A percentile compares a stretch with the other conserved stretches of the same genome.
Evolutionary conservation across 108 stramenopile species (phyloP).

Genomic region (Cyclotella baltica): DNA sequence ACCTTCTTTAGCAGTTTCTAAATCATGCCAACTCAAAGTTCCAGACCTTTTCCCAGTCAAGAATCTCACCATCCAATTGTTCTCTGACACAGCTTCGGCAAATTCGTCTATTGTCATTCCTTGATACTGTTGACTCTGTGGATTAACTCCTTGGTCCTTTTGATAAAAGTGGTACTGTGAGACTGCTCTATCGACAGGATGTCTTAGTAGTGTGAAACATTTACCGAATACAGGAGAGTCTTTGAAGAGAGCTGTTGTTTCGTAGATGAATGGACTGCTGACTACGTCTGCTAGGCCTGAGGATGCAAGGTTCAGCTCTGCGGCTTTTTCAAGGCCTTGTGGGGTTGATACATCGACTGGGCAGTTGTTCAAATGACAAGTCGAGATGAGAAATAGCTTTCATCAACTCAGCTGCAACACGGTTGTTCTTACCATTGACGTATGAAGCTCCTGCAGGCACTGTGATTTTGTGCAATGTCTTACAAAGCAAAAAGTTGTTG

Average conservation of each 20-base stretch:
- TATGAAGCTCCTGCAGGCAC: conserved; percentile 35
- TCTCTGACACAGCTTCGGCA: conserved; percentile 42
- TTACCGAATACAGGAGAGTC: conserved; percentile 28
- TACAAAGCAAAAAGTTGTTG: background rate
- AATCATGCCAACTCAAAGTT: conserved; percentile 49
- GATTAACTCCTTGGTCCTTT: conserved; percentile 22
- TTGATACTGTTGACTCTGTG: conserved; percentile 24
- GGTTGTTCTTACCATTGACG: conserved; percentile 38
- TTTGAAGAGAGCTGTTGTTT: conserved; percentile 31
- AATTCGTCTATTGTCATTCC: conserved; percentile 53
- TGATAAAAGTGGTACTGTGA: conserved; percentile 46
- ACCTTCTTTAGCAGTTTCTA: conserved; percentile 60
- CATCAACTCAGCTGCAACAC: background rate
- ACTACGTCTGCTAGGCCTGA: conserved; percentile 41
- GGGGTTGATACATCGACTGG: conserved; percentile 49
- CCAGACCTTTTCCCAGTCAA: conserved; percentile 52
- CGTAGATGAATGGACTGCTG: conserved; percentile 46
- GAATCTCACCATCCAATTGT: conserved; percentile 66
- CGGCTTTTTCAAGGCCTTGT: conserved; percentile 34
- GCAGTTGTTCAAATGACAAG: background rate
- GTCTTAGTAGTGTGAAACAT: conserved; percentile 51
- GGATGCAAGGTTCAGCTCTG: conserved; percentile 28
- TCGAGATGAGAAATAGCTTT: background rate
- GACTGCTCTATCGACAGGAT: conserved; percentile 53
- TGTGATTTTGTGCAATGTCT: conserved; percentile 26